A percentile compares a stretch with the other conserved stretches of the same genome.
phyloP scores from a whole-genome alignment of 345 rosid species.

The Arabidopsis arenosa region DNA sequence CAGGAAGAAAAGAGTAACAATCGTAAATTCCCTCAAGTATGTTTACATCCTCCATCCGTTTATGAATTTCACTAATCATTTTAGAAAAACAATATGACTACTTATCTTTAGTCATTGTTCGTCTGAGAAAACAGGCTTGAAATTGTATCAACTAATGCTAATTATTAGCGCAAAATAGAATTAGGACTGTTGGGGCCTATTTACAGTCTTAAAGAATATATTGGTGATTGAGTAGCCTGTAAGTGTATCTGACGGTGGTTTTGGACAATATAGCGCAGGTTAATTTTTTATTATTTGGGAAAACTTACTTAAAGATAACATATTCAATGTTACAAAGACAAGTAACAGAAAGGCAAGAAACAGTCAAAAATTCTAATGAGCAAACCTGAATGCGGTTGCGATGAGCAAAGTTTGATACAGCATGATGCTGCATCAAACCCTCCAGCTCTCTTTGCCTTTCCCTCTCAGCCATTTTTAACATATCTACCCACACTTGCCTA shows the following conservation, averaged over 20 bases:
- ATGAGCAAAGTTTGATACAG: constrained; percentile 89
- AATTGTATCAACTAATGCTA: background rate
- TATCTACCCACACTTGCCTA: constrained; percentile 83
- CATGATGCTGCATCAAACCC: constrained; percentile 62
- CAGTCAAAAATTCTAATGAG: constrained; percentile 2
- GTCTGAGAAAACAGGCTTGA: background rate
- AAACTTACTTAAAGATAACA: background rate
- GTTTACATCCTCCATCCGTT: background rate
- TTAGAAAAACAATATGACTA: background rate
- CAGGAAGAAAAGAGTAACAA: background rate
- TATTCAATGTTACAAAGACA: constrained; percentile 22
- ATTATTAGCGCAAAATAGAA: background rate
- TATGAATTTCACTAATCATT: background rate
- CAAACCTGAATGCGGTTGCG: constrained; percentile 93
- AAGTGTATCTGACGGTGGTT: constrained; percentile 1
- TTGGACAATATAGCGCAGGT: background rate
- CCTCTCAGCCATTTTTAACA: constrained; percentile 79
- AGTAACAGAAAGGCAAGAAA: background rate
- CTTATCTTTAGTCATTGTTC: background rate
- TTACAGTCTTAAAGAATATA: background rate
- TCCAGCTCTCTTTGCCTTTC: constrained; percentile 85
- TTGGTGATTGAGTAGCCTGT: background rate
- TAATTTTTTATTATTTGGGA: background rate
- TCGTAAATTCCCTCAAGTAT: constrained; percentile 12
- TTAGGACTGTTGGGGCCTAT: background rate